Base-by-base conservation (phyloP, 352 stramenopile genomes). In the Pythium biforme region DNA sequence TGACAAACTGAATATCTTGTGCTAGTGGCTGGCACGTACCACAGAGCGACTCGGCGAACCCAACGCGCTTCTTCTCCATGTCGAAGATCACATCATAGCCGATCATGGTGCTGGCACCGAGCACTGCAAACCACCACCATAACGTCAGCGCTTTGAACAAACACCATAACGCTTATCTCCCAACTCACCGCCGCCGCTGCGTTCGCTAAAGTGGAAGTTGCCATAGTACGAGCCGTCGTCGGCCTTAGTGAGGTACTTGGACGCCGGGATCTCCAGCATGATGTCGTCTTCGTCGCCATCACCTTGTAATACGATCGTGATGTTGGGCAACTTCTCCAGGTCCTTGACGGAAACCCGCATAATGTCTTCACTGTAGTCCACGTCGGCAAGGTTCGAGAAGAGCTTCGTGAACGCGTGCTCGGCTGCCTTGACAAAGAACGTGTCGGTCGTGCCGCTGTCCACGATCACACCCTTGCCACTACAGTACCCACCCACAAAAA, bases 61-160 rank as follows among this genome's bases (percentile, higher is more conserved):
- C 86, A 4, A 95, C 56, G n/a, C 83, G 80, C 7, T 86, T 76
- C 60, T 78, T 80, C 52, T 92, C 85, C 34, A 67, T 64, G 63
- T 95, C 86, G 59, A 95, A 95, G 20, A 95, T 86, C n/a, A 94
- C 85, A 26, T 95, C 76, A 39, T 88, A 87, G 3, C 86, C 86
- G 25, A 93, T 51, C 86, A 95, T 94, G 6, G 72, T 76, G 50
- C 81, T 92, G 0, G 84, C 83, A 19, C 86, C 86, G 34, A 95
- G 67, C 19, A 95, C 86, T 93, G 41, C 14, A 61, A 55, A 25
- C 34, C n/a, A 26, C n/a, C 19, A 39, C 0, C 20, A 27, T 22
- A 19, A n/a, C 1, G 40, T 52, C 39, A 60, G 39, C 49, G 7
- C 2, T 17, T 6, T 23, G 26, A 47, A 39, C 49, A 26, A 41